These are phyloP conservation scores for Botryobasidium botryosum DNA, from an alignment of 768 basidiomycete species.

Conservation along the genomic window DNA sequence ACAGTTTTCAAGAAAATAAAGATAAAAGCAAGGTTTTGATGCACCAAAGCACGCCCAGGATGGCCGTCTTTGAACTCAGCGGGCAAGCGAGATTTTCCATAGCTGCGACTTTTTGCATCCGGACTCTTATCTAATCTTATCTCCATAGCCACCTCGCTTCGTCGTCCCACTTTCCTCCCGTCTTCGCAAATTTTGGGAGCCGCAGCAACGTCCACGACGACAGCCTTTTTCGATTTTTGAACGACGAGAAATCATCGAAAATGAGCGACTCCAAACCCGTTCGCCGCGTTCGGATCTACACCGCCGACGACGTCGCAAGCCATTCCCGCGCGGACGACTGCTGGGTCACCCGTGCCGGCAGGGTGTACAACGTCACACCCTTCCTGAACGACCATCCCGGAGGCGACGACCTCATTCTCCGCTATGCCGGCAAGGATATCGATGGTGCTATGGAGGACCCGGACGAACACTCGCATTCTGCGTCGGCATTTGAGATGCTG, in stretches of 20 bases:
- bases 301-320: constrained; percentile 49
- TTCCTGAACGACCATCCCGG: constrained; percentile 88
- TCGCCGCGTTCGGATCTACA: constrained; percentile 29
- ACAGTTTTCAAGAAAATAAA: not conserved
- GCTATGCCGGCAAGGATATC: constrained; percentile 73
- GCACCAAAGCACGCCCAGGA: not conserved
- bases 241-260: not conserved
- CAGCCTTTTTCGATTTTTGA: not conserved
- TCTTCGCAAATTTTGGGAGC: not conserved
- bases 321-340: constrained; percentile 49
- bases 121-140: not conserved
- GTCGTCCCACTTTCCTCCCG: not conserved
- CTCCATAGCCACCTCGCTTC: not conserved
- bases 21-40: not conserved
- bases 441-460: constrained; percentile 64
- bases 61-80: not conserved
- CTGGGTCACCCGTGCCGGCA: constrained; percentile 67
- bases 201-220: not conserved
- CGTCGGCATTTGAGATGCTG: constrained; percentile 82
- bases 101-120: too few relatives aligned
- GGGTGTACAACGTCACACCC: constrained; percentile 76
- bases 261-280: constrained; percentile 1
- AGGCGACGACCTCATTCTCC: constrained; percentile 78
- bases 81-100: too few relatives aligned
- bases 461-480: constrained; percentile 74